Evolutionary conservation across 768 basidiomycete genomes (phyloP).

Genomic region (Calvatia gigantea): DNA sequence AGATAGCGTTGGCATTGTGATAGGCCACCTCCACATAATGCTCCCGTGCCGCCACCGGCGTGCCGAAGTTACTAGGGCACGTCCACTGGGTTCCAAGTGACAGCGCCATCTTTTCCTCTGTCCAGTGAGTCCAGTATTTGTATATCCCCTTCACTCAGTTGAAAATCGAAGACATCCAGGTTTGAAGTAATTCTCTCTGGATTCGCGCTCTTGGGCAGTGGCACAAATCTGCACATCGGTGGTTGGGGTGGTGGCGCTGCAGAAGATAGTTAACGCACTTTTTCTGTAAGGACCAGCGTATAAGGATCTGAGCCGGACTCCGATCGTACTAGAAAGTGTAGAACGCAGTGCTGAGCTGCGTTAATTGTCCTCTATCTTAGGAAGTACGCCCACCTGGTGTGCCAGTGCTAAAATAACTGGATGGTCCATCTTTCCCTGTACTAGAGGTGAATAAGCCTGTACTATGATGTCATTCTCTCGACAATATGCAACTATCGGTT

Average conservation of each 20-base stretch:
- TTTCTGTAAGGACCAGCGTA: conserved; percentile 89
- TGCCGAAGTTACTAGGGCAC: conserved; percentile 23
- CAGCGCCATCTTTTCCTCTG: conserved; percentile 61
- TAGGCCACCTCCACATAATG: background rate
- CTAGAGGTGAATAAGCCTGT: conserved; percentile 75
- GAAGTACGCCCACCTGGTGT: conserved; percentile 46
- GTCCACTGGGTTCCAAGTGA: conserved; percentile 83
- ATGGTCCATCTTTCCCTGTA: conserved; percentile 57
- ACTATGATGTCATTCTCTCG: conserved; percentile 53
- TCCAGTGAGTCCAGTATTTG: conserved; percentile 64
- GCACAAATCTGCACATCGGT: conserved; percentile 48
- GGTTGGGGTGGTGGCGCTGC: background rate
- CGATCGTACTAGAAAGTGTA: conserved; percentile 44
- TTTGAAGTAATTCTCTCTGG: conserved; percentile 70
- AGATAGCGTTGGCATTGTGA: background rate
- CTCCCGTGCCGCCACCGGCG: background rate
- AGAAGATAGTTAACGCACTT: conserved; percentile 41
- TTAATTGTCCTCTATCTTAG: too few species aligned
- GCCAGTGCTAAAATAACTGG: conserved; percentile 52
- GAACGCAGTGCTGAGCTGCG: too few species aligned
- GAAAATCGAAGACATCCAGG: conserved; percentile 70
- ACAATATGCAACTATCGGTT: conserved; percentile 75
- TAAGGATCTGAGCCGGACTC: conserved; percentile 73
- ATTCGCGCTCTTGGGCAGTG: conserved; percentile 76
- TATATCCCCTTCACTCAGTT: conserved; percentile 63